Evolutionary conservation across 2,329 filamentous ascomycete species (phyloP).

Genomic region (Neonectria neomacrospora): DNA sequence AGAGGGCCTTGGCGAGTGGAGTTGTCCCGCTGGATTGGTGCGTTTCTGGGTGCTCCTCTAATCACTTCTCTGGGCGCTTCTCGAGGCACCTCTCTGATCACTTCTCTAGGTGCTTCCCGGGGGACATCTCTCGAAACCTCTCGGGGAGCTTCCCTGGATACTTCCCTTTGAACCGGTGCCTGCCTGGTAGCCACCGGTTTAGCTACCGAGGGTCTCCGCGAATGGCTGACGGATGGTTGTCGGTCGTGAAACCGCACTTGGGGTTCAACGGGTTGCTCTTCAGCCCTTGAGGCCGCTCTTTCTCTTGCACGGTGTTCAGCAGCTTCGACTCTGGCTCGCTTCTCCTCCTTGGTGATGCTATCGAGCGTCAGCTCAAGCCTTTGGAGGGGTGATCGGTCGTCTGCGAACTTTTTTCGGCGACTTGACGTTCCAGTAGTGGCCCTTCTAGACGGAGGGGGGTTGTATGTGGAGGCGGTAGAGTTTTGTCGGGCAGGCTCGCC

Average conservation of each 20-base stretch:
- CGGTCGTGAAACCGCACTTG: slow-evolving; percentile 40
- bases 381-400: slow-evolving; percentile 90
- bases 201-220: slow-evolving; percentile 31
- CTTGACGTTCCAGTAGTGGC: slow-evolving; percentile 54
- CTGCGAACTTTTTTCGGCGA: slow-evolving; percentile 72
- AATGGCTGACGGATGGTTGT: slow-evolving; percentile 33
- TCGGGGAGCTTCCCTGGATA: slow-evolving; percentile 27
- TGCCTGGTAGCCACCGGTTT: slow-evolving; percentile 31
- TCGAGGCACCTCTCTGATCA: slow-evolving; percentile 25
- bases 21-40: slow-evolving; percentile 32
- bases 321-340: slow-evolving; percentile 84
- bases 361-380: slow-evolving; percentile 90
- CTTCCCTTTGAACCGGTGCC: slow-evolving; percentile 29
- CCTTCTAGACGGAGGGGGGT: slow-evolving; percentile 49
- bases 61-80: slow-evolving; percentile 17
- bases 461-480: slow-evolving; percentile 35
- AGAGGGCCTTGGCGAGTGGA: slow-evolving; percentile 38
- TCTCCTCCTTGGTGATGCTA: slow-evolving; percentile 96
- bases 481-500: slow-evolving; percentile 40
- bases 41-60: slow-evolving; percentile 10
- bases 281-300: slow-evolving; percentile 57
- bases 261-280: slow-evolving; percentile 37
- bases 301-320: slow-evolving; percentile 81
- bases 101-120: slow-evolving; percentile 31
- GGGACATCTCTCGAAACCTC: slow-evolving; percentile 17